phyloP scores from a whole-genome alignment of 495 filamentous ascomycete genomes.

The Daldinia bambusicola region DNA sequence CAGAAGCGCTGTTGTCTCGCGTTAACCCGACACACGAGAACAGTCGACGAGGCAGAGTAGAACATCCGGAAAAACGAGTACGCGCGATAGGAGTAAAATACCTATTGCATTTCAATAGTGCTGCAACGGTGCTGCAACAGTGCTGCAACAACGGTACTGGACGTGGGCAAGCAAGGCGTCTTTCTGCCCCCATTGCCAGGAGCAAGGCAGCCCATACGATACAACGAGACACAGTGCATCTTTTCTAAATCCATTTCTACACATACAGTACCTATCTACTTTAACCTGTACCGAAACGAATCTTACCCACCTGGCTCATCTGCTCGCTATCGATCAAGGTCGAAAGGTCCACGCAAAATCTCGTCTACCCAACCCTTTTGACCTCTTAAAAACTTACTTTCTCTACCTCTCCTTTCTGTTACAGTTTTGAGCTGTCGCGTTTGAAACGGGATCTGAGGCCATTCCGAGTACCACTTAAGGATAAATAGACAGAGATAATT shows the following conservation, averaged over 20 bases:
- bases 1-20: conserved; percentile 19
- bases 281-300: conserved; percentile 2
- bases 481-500: conserved; percentile 4
- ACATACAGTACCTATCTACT: conserved; percentile 18
- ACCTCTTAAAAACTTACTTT: neutral
- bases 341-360: conserved; percentile 14
- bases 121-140: conserved; percentile 16
- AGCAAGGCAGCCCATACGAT: conserved; percentile 8
- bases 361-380: neutral
- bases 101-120: conserved; percentile 8
- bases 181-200: conserved; percentile 10
- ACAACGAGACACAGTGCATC: conserved; percentile 34
- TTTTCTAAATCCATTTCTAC: conserved; percentile 15
- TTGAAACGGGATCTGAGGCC: conserved; percentile 1
- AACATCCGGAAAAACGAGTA: neutral
- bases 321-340: conserved; percentile 3
- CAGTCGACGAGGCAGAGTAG: neutral
- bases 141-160: conserved; percentile 20
- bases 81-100: conserved; percentile 14
- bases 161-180: conserved; percentile 17
- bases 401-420: conserved; percentile 3
- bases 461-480: conserved; percentile 1
- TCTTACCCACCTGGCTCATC: conserved; percentile 1
- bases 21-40: conserved; percentile 7
- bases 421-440: neutral